Evolutionary conservation across 768 basidiomycete genomes (phyloP), one percentile per base, ranked within the genome.

Genomic region (Agrocybe pediades): DNA sequence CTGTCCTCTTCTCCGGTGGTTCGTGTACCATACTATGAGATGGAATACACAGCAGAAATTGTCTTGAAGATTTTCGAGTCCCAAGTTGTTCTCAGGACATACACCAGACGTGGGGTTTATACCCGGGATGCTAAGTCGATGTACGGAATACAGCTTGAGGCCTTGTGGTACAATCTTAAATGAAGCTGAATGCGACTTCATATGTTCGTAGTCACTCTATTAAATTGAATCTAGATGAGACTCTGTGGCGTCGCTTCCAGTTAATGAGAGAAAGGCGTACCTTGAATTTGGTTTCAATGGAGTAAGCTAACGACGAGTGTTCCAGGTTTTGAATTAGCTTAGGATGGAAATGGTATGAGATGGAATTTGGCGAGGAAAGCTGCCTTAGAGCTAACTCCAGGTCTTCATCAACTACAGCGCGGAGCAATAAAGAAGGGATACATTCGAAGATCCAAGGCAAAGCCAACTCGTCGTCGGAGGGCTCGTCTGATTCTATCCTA

Each of bases 401-500:
- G 9, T 46, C 39, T 7, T 51, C 36, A 11, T 55, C 33, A 39
- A 44, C n/a, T 7, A 21, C n/a, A 0, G 50, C 50, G 27, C 30
- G n/a, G 0, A 56, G 41, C 21, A 56, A 46, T 25, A 56, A 41
- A 2, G 29, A 33, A 23, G 55, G 55, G 1, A 41, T 48, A 11
- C 45, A 52, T 43, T 56, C 55, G 2, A 56, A 24, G 40, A 39
- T 52, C 55, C 55, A 56, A 8, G 49, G 25, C 16, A 51, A 51
- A 3, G 51, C 17, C 9, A 24, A n/a, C 0, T 23, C 6, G 1
- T 9, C n/a, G 13, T 29, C n/a, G 13, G 33, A n/a, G n/a, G n/a
- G 23, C 4, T 55, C 44, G 19, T 50, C 49, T 3, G 27, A 6
- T 2, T 21, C 39, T 17, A 24, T 23, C 15, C 54, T 50, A 19